Evolutionary conservation across 106 monocot species (phyloP), one percentile per base, ranked within the genome.

Genomic region (Vanilla planifolia): DNA sequence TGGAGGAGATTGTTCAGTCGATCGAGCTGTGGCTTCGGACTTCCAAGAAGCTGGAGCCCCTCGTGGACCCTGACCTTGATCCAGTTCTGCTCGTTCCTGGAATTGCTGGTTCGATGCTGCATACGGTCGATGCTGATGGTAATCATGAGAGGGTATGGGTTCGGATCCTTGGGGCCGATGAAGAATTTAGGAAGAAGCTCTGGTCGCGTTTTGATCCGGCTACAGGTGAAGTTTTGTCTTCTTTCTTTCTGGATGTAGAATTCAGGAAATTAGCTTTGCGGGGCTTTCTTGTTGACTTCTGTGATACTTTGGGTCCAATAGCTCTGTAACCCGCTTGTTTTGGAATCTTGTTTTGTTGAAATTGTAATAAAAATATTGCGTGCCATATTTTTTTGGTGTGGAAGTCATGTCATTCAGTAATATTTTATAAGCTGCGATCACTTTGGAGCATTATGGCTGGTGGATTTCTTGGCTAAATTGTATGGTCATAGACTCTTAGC

Each of bases 61-160:
- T 48, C 9, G 43, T 75, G 17, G 43, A 78, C 36, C 78, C 74
- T 21, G 40, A 81, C 48, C 78, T 86, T 43, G 86, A 86, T 39
- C 86, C 81, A 11, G 81, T 86, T 4, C 63, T 86, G 32, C 62
- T 86, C 15, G 86, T 86, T 29, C 86, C 86, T 13, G 86, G 81
- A 11, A 86, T 86, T 58, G 78, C 81, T 45, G 86, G 86, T 3
- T 75, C 86, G 17, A 67, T 86, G 2, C 63, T 86, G 42, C 52
- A 86, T 26, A 78, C 81, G 0, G 78, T 75, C 0, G 81, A 81
- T 48, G 33, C 17, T 8, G 30, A 81, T 10, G 86, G 75, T 25
- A 79, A 43, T 27, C 68, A 75, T 55, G 86, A 75, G 70, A 70
- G 70, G 39, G 70, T 70, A 23, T 70, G 70, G 62, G 70, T 70